Evolutionary conservation across 108 stramenopile species (phyloP).

Genomic region (Cyclotella distinguenda): DNA sequence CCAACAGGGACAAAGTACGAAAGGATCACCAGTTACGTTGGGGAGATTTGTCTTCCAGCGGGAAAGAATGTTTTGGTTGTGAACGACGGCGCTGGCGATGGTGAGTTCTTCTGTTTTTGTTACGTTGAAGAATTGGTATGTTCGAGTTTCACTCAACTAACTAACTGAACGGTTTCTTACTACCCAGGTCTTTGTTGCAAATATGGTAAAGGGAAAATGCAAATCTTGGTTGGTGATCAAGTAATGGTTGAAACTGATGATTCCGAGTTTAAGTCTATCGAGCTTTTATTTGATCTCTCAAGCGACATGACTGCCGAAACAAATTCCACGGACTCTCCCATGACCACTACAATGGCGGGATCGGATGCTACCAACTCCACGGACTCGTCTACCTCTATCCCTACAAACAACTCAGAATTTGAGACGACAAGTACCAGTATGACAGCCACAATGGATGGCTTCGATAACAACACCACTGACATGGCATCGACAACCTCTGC

Average conservation of each 20-base stretch:
- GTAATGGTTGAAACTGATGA: not conserved
- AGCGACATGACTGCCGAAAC: too few species aligned
- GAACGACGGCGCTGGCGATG: conserved; percentile 4
- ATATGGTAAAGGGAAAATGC: conserved; percentile 8
- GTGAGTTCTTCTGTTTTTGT: not conserved
- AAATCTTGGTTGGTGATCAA: not conserved
- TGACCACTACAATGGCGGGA: not conserved
- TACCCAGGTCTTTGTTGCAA: conserved; percentile 4
- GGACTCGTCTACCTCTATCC: not conserved
- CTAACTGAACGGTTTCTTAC: not conserved
- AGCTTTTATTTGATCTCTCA: conserved; percentile 6
- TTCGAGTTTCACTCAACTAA: not conserved
- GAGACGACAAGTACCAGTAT: too few species aligned
- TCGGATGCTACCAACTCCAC: not conserved
- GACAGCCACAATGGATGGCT: too few species aligned
- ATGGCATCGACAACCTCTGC: too few species aligned
- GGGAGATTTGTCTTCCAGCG: conserved; percentile 13
- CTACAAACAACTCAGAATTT: too few species aligned
- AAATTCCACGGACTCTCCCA: not conserved
- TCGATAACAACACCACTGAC: too few species aligned
- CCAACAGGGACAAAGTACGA: conserved; percentile 7
- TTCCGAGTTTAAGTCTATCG: conserved; percentile 1
- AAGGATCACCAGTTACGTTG: conserved; percentile 14
- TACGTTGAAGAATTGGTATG: not conserved
- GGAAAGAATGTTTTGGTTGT: conserved; percentile 15